Percentiles rank a stretch among this genome's conserved stretches.
These are phyloP conservation scores for Suillus lakei DNA, from an alignment of 768 basidiomycete genomes.

Conservation along the genomic window DNA sequence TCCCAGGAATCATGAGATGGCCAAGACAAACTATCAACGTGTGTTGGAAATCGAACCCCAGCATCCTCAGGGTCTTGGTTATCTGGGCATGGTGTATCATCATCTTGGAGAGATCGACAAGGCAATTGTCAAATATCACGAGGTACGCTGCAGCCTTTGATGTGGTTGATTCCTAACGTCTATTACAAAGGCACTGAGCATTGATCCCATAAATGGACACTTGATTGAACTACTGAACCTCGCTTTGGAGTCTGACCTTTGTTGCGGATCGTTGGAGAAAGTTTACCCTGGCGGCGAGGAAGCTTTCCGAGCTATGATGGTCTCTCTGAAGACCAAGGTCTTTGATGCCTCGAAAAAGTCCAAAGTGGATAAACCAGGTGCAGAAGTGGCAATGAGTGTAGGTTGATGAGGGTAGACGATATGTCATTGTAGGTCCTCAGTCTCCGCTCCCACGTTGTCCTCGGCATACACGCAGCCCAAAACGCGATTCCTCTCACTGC, in stretches of 20 bases:
- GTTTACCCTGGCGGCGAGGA: constrained; percentile 39
- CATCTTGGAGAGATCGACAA: constrained; percentile 71
- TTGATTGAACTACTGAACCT: constrained; percentile 81
- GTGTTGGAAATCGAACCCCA: constrained; percentile 90
- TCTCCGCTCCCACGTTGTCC: background rate
- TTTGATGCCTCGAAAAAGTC: constrained; percentile 20
- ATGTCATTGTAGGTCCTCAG: background rate
- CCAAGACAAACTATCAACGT: constrained; percentile 72
- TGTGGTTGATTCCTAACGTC: constrained; percentile 10
- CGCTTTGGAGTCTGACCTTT: constrained; percentile 63
- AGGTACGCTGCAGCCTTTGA: constrained; percentile 52
- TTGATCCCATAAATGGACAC: constrained; percentile 84
- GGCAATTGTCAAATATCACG: constrained; percentile 91
- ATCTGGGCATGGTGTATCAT: constrained; percentile 89
- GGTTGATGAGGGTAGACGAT: constrained; percentile 22
- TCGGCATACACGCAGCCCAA: background rate
- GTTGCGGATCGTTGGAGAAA: constrained; percentile 38
- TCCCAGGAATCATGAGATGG: constrained; percentile 59
- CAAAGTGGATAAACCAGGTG: constrained; percentile 17
- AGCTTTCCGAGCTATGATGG: constrained; percentile 39
- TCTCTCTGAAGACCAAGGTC: constrained; percentile 31
- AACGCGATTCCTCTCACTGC: background rate
- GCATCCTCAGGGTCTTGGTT: constrained; percentile 79
- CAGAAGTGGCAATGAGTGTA: constrained; percentile 37
- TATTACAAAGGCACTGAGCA: constrained; percentile 64